Conservation (phyloP, 306 rosid species). For the Biancaea sappan region DNA sequence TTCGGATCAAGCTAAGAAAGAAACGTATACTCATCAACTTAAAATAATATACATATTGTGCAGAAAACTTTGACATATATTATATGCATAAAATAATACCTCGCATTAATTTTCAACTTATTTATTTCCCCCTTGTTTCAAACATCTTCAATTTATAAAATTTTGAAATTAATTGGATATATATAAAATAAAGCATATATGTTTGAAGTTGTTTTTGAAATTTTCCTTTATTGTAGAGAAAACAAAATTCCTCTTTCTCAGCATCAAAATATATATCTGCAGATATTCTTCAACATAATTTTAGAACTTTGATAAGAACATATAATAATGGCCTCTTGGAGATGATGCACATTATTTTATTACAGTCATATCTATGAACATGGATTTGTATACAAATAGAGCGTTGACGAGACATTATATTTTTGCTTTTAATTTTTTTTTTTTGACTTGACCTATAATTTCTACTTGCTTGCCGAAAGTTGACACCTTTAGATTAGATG, state of each 20-base stretch:
- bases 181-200: too few species aligned
- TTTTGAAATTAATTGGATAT: neutral
- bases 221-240: neutral
- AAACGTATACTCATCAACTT: too few species aligned
- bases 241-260: neutral
- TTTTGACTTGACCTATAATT: neutral
- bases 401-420: constrained; percentile 4
- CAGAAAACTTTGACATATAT: too few species aligned
- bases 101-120: neutral
- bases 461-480: neutral
- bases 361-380: neutral
- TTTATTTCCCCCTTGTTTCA: neutral
- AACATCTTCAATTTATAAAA: neutral
- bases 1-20: too few species aligned
- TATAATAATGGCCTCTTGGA: neutral
- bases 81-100: neutral
- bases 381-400: neutral
- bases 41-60: too few species aligned
- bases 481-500: neutral
- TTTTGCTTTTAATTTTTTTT: neutral
- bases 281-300: neutral
- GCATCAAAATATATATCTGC: neutral
- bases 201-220: neutral
- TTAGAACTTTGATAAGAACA: neutral
- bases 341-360: neutral